These are phyloP conservation scores for Cornus florida DNA, from an alignment of 148 eudicot species.

Conservation along the genomic window DNA sequence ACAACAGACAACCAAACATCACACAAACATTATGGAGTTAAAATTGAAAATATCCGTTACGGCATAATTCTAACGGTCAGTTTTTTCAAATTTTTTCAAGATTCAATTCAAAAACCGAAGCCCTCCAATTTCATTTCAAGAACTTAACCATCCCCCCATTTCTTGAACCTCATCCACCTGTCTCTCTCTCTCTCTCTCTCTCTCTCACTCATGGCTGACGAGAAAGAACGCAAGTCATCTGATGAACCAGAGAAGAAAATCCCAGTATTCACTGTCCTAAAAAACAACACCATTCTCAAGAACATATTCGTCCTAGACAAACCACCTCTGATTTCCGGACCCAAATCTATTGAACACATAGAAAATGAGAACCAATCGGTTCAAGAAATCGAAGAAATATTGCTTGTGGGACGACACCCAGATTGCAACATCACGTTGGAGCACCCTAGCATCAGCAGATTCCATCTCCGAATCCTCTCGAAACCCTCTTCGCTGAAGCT, in stretches of 20 bases:
- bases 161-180: background rate
- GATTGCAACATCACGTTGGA: constrained; percentile 75
- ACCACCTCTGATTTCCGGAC: constrained; percentile 28
- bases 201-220: constrained; percentile 26
- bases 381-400: constrained; percentile 49
- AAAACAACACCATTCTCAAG: constrained; percentile 73
- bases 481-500: constrained; percentile 44
- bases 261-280: constrained; percentile 78
- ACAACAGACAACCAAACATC: too few species aligned
- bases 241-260: constrained; percentile 46
- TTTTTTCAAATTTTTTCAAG: constrained; percentile 26
- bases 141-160: background rate
- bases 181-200: constrained; percentile 12
- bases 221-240: background rate
- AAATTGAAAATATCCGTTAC: constrained; percentile 25
- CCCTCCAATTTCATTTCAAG: background rate
- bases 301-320: constrained; percentile 68
- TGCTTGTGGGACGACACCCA: constrained; percentile 80
- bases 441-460: constrained; percentile 92
- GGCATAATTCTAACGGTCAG: constrained; percentile 20
- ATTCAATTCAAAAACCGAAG: background rate
- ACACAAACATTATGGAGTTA: background rate
- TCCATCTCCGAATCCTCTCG: constrained; percentile 73
- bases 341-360: background rate
- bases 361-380: constrained; percentile 13